Evolutionary conservation across 2,329 filamentous ascomycete genomes (phyloP), one percentile per base, ranked within the genome.

Genomic region (Fusarium agapanthi): DNA sequence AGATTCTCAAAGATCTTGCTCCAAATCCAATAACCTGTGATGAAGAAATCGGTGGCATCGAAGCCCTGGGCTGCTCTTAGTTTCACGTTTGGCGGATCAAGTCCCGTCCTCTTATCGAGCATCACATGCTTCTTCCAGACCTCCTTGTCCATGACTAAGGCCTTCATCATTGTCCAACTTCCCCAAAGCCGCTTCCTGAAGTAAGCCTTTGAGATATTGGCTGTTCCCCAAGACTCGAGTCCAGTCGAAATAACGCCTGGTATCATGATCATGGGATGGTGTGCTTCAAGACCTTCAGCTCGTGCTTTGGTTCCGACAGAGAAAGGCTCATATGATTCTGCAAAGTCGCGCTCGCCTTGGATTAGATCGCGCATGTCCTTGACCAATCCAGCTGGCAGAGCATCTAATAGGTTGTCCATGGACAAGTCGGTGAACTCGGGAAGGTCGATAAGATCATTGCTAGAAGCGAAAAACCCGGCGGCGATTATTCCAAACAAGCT

Each of bases 81-180:
- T 84, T 98, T 98, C 77, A 98, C 90, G 18, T 91, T 91, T 0
- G 95, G 93, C 4, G 96, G 96, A 80, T 99, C 96, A 28, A 99
- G 86, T 0, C 96, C 96, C 0, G 95, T 98, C 41, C 90, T 83
- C 81, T 95, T 95, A 82, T 99, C 96, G 16, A 99, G 88, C 95
- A 98, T 98, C 75, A 99, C 94, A 80, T 99, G 96, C 77, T 86
- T 91, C 85, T 98, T 99, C 96, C 96, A 99, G 38, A 89, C 88
- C 34, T 97, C 91, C 82, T 98, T 98, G 81, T 98, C 96, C 77
- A 97, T 83, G 4, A 99, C 94, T 73, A 99, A 84, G 0, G 96
- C 95, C 55, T 92, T 89, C 95, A 99, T 98, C 96, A 99, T 99
- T 72, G 90, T 97, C 96, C 97, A 99, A 75, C 94, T 97, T 9